Evolutionary conservation across 306 rosid genomes (phyloP).

Genomic region (Fragaria nilgerrensis): DNA sequence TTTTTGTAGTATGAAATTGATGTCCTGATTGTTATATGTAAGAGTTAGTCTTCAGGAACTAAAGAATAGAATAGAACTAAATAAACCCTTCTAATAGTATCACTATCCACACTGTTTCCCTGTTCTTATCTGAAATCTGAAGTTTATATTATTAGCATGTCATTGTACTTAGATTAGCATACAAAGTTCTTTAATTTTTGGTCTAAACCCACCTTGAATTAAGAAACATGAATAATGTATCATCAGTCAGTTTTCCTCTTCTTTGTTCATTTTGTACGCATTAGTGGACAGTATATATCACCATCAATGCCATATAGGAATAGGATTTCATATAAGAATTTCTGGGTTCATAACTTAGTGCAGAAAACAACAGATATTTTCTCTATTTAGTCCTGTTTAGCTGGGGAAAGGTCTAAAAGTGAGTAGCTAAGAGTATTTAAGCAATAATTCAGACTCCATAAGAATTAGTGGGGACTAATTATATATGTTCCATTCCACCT

Average conservation of each 20-base stretch:
- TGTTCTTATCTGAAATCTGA: not conserved
- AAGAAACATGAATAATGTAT: not conserved
- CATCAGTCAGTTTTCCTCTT: not conserved
- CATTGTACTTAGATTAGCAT: not conserved
- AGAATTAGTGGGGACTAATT: not conserved
- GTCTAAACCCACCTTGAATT: not conserved
- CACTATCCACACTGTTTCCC: not conserved
- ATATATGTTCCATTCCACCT: not conserved
- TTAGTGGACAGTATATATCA: not conserved
- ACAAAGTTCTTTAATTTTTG: not conserved
- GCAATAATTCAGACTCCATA: not conserved
- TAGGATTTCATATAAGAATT: not conserved
- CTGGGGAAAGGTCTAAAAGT: not conserved
- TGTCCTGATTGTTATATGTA: no score
- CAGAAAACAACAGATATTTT: not conserved
- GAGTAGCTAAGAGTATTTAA: not conserved
- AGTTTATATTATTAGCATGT: not conserved
- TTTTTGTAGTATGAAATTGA: no score
- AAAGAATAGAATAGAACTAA: no score
- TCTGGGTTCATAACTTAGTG: not conserved
- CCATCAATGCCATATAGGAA: not conserved
- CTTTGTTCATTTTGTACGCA: not conserved
- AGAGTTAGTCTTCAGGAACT: no score
- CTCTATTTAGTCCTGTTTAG: not conserved
- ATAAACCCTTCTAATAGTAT: no score